Base-by-base conservation (phyloP, 2,329 filamentous ascomycete genomes). In the Coniochaeta hoffmannii region DNA sequence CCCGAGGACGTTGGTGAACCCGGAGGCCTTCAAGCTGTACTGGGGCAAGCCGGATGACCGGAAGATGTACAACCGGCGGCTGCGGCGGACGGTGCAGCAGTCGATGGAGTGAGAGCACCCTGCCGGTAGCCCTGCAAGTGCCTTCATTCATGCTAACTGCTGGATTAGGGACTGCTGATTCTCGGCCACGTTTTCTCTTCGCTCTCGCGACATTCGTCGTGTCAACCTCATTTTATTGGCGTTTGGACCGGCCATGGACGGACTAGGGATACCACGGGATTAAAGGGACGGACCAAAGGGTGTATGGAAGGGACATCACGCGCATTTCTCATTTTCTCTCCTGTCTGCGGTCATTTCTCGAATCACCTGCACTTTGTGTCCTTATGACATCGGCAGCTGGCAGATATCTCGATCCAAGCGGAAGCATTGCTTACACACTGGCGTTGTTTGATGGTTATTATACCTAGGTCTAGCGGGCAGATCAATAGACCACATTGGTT, bases 1-100 rank as follows among this genome's bases (percentile, higher is more conserved):
- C 66, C 94, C 94, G 1, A 82, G 93, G 49, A 92, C 89, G 11
- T 81, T 90, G 31, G 90, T 97, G 35, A 87, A 96, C 60, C 88
- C 86, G 0, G 92, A 96, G 64, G 91, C 92, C 2, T 86, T 88
- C 38, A 89, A 86, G 69, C 75, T 97, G 49, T 94, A 87, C 66
- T 99, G 94, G 93, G 91, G 91, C 3, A 79, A 79, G 4, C 72
- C 81, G 0, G 87, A 91, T 2, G 87, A 93, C 54, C 88, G 89
- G 67, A 96, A 92, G 71, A 73, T 83, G 61, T 97, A 97, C 73
- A 91, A 88, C 64, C 83, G 93, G 54, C 83, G 84, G 58, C 76
- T 97, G 59, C 83, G 93, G 54, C 81, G 90, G 63, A 89, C 88
- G 10, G 88, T 94, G 3, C 88, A 86, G 67, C 73, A 80, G 60